These are phyloP conservation scores for Zopfochytrium polystomum DNA, from an alignment of 371 early-diverging fungal genomes.

Conservation along the genomic window DNA sequence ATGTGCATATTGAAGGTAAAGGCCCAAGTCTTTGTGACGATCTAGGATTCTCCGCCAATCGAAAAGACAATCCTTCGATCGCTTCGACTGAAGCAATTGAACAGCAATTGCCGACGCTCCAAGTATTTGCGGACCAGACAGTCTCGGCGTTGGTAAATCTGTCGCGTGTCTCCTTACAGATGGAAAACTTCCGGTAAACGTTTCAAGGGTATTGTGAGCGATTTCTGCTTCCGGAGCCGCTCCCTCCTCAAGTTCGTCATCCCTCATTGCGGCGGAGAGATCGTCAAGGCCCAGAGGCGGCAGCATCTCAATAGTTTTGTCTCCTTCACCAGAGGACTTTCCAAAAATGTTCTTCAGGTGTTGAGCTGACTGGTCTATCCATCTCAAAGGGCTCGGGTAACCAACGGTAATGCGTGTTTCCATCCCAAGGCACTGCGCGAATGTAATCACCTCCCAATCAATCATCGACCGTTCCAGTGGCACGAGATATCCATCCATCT, in stretches of 20 bases:
- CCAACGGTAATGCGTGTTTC: neutral
- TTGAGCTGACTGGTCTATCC: constrained; percentile 1
- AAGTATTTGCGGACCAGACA: neutral
- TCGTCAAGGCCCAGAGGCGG: neutral
- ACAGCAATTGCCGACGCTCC: constrained; percentile 12
- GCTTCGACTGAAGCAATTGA: constrained; percentile 19
- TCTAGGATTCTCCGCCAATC: constrained; percentile 24
- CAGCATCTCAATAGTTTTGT: no score
- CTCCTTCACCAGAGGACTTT: neutral
- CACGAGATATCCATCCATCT: no score
- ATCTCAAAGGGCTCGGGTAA: constrained; percentile 7
- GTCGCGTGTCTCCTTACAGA: no score
- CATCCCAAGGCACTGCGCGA: neutral
- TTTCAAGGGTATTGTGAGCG: no score
- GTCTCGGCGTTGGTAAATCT: no score
- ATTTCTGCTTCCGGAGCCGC: no score
- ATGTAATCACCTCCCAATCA: neutral
- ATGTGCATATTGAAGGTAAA: constrained; percentile 26
- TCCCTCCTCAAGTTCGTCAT: no score
- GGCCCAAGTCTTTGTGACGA: constrained; percentile 12
- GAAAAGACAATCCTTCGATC: constrained; percentile 22
- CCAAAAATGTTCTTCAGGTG: constrained; percentile 5
- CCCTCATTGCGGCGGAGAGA: no score
- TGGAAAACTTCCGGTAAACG: no score
- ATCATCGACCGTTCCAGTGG: no score